Conservation (phyloP, 495 filamentous ascomycete species). For the Penicillium psychrofluorescens region DNA sequence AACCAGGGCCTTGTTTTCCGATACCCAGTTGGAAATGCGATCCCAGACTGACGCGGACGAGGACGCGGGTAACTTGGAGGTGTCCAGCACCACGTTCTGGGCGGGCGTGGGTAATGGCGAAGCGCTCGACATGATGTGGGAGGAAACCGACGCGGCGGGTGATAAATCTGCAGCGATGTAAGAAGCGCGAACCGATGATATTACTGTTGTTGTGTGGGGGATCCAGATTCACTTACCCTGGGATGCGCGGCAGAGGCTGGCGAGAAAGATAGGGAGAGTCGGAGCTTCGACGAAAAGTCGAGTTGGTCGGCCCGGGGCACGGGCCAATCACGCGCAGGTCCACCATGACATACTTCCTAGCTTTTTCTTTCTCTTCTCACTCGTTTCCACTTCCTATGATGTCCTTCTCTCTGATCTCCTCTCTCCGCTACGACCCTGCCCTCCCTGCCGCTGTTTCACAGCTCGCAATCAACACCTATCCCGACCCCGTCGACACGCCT, state of each 20-base stretch:
- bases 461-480: constrained; percentile 31
- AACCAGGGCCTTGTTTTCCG: constrained; percentile 88
- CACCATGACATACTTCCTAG: neutral
- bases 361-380: too few relatives aligned
- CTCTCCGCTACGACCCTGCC: constrained; percentile 65
- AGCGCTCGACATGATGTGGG: constrained; percentile 36
- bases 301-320: constrained; percentile 15
- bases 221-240: too few relatives aligned
- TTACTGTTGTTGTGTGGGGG: too few relatives aligned
- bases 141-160: constrained; percentile 13
- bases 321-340: constrained; percentile 30
- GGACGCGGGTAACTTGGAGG: constrained; percentile 40
- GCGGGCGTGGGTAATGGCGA: constrained; percentile 31
- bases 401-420: constrained; percentile 41
- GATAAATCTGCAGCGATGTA: neutral
- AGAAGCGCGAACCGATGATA: too few relatives aligned
- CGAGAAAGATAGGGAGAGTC: constrained; percentile 19
- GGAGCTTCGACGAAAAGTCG: constrained; percentile 31
- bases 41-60: constrained; percentile 72
- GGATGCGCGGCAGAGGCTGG: too few relatives aligned
- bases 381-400: too few relatives aligned
- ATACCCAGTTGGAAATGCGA: constrained; percentile 83
- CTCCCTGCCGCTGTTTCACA: constrained; percentile 38
- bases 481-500: constrained; percentile 40
- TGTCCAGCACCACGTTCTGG: constrained; percentile 42